These are phyloP conservation scores for Bidens hawaiensis DNA, from an alignment of 140 eudicot genomes.

Conservation along the genomic window DNA sequence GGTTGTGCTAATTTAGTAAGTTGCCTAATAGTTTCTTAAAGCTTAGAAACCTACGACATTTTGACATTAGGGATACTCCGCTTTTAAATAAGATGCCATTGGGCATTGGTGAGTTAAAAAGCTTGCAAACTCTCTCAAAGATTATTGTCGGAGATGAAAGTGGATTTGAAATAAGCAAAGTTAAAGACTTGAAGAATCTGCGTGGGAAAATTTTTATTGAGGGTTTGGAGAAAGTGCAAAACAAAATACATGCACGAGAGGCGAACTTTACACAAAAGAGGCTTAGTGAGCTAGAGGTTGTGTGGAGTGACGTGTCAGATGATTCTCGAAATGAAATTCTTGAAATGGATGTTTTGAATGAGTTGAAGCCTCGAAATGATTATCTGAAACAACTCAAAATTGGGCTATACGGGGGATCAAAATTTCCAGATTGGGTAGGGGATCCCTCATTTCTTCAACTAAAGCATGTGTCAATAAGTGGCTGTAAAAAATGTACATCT, in stretches of 20 bases:
- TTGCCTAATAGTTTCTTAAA: not conserved
- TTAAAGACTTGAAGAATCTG: not conserved
- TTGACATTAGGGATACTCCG: conserved; percentile 17
- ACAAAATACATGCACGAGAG: not conserved
- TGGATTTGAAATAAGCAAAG: not conserved
- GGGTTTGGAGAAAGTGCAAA: conserved; percentile 1
- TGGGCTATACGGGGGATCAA: not conserved
- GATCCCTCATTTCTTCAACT: not conserved
- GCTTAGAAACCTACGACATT: conserved; percentile 11
- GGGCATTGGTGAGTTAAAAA: conserved; percentile 11
- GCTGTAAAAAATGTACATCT: not conserved
- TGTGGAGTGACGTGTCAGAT: not conserved
- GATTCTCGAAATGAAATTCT: not conserved
- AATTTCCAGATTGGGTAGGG: conserved; percentile 4
- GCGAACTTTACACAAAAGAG: not conserved
- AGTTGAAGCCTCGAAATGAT: conserved; percentile 3
- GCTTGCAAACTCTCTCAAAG: conserved; percentile 11
- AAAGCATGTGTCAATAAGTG: not conserved
- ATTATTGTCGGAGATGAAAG: not conserved
- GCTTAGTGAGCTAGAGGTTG: not conserved
- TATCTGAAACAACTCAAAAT: not conserved
- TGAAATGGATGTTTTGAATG: not conserved
- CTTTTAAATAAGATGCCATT: conserved; percentile 9
- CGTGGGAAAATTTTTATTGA: not conserved
- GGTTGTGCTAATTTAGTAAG: not conserved